These are phyloP conservation scores for Venturiaceae sp. DNA, from an alignment of 2,329 filamentous ascomycete species.

Conservation along the genomic window DNA sequence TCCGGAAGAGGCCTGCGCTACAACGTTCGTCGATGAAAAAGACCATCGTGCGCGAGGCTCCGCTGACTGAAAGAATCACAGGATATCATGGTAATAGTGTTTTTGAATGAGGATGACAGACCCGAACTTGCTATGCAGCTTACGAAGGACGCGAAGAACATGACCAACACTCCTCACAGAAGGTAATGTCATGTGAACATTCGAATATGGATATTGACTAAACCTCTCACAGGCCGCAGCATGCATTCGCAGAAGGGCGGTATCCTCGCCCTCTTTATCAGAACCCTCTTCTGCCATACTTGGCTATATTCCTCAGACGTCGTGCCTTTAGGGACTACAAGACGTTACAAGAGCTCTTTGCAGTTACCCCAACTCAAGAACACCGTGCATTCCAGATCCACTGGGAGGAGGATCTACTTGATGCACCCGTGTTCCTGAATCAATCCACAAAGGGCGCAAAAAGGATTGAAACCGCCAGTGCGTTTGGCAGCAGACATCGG, in stretches of 20 bases:
- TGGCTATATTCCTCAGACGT: constrained; percentile 10
- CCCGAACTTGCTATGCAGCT: constrained; percentile 13
- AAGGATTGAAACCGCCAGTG: constrained; percentile 10
- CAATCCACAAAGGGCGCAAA: constrained; percentile 6
- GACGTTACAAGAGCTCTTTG: constrained; percentile 10
- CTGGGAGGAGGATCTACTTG: constrained; percentile 12
- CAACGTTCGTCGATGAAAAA: constrained; percentile 10
- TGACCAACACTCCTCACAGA: constrained; percentile 9
- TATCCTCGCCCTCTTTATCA: constrained; percentile 8
- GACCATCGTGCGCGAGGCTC: constrained; percentile 6
- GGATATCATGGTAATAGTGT: constrained; percentile 13
- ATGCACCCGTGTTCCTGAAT: constrained; percentile 9
- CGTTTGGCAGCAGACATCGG: constrained; percentile 10
- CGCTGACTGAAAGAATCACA: constrained; percentile 10
- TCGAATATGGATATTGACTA: constrained; percentile 7
- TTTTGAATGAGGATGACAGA: constrained; percentile 12
- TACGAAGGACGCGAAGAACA: constrained; percentile 13
- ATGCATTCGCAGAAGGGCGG: constrained; percentile 10
- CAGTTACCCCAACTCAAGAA: constrained; percentile 9
- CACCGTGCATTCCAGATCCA: constrained; percentile 8
- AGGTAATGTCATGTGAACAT: constrained; percentile 9
- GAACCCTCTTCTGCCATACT: constrained; percentile 10
- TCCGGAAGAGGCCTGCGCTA: constrained; percentile 12
- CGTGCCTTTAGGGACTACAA: constrained; percentile 12
- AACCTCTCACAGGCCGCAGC: constrained; percentile 10